A percentile compares a stretch with the other conserved stretches of the same genome.
phyloP scores from a whole-genome alignment of 345 rosid genomes.

The Psidium guajava region DNA sequence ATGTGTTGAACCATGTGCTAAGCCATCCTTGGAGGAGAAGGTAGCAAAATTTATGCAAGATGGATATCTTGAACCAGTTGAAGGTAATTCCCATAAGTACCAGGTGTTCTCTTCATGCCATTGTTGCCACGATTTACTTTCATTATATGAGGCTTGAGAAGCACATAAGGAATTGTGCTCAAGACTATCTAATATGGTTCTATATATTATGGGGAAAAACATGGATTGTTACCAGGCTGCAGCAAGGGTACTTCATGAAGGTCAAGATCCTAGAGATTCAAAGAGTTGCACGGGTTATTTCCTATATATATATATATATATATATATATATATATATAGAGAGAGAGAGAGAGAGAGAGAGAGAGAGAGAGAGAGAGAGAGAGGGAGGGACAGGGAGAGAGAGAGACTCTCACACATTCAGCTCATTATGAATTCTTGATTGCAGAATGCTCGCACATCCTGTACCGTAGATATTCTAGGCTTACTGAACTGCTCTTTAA shows the following conservation, averaged over 20 bases:
- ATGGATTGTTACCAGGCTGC: neutral
- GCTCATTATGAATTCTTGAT: neutral
- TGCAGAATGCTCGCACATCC: neutral
- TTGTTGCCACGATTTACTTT: neutral
- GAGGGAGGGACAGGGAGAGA: neutral
- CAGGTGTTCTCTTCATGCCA: neutral
- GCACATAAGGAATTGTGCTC: neutral
- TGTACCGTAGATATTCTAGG: neutral
- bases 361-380: too few relatives aligned
- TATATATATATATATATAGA: too few relatives aligned
- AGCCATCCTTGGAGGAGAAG: constrained; percentile 41
- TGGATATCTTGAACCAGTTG: constrained; percentile 56
- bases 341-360: too few relatives aligned
- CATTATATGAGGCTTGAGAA: neutral
- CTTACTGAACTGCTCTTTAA: neutral
- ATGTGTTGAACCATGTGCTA: constrained; percentile 9
- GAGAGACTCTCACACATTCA: neutral
- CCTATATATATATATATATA: neutral
- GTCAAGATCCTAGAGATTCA: neutral
- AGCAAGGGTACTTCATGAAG: neutral
- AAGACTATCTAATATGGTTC: neutral
- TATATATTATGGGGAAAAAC: neutral
- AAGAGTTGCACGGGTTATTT: neutral
- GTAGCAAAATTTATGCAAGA: constrained; percentile 50
- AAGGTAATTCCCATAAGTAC: constrained; percentile 23